Evolutionary conservation across 352 stramenopile genomes (phyloP), one percentile per base, ranked within the genome.

Genomic region (Pythium vanterpoolii): DNA sequence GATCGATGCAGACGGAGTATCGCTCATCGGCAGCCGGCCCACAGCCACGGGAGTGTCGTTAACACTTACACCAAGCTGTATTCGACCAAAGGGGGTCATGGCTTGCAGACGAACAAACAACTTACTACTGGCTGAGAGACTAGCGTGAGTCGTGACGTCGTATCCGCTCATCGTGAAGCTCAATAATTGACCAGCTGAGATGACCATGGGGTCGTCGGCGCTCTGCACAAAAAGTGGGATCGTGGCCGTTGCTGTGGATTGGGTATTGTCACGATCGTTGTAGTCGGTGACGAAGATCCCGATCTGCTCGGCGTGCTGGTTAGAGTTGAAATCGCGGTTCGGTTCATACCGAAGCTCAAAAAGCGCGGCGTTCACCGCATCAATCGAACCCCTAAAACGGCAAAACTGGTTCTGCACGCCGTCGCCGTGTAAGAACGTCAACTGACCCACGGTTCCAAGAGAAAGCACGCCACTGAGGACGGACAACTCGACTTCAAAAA

Each of bases 321-420:
- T 64, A 0, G 74, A 83, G 42, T 92, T 95, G 56, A 88, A 95
- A 23, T 95, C 69, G 46, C 68, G 71, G 44, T 93, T 75, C 4
- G 86, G 81, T 39, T 53, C 62, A 57, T 95, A 95, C 19, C 66
- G 73, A 33, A 95, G 72, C 46, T 91, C 74, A n/a, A 90, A 88
- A 0, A 95, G 51, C 23, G 86, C 86, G 1, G 59, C 39, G 54
- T 92, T 93, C 18, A 93, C 69, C 23, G 76, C 62, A 10, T 72
- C 56, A 28, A 95, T 40, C 23, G 69, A 46, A 14, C 86, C 83
- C 16, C 64, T 60, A 42, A 93, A 88, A 0, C 68, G 72, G 36
- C 88, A 56, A 8, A 89, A 65, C 44, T 85, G 75, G 33, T 95
- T 80, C 0, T 33, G 28, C 4, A 55, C 8, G 4, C 76, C 74